Evolutionary conservation across 495 filamentous ascomycete genomes (phyloP), one percentile per base, ranked within the genome.

Genomic region (Trypethelium eluteriae): DNA sequence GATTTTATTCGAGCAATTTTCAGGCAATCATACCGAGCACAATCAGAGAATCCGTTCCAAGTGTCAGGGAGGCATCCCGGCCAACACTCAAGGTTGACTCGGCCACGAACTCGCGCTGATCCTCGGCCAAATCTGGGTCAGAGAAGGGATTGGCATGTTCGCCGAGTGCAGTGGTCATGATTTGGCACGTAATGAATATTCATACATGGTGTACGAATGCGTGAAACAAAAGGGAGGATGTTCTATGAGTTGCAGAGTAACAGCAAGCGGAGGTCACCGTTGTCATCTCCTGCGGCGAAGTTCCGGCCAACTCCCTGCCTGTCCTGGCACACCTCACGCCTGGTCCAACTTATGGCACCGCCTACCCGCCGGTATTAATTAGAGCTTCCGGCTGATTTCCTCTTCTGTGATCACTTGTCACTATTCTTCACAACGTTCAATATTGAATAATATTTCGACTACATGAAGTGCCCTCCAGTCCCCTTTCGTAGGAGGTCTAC

Each of bases 21-120:
- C 10, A 2, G 36, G 46, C 35, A 34, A 12, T 71, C 77, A 64
- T 80, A 87, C 86, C 85, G n/a, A 85, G 74, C 11, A 90, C 79
- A 65, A 88, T 78, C 57, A 90, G 79, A 39, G 84, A 83, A 69
- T 89, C 85, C 0, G 82, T 84, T n/a, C 81, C 82, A 38, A 90
- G 75, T 9, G 84, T 87, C 66, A 90, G 74, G 2, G 84, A 84
- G 16, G 86, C 84, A 69, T 82, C 81, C 64, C 82, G 80, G 71
- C 82, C 86, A 41, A 87, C 81, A 34, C 78, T 74, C 63, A 88
- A 74, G 14, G 53, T 59, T 2, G 53, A 59, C 11, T 11, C 53
- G 53, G 53, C 18, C 2, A 59, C 53, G 53, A 59, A 36, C 36
- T 59, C 53, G 3, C 53, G 53, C 25, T 10, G 32, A 14, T 59